Conservation (phyloP, 306 rosid species). For the Trichosanthes truncata region DNA sequence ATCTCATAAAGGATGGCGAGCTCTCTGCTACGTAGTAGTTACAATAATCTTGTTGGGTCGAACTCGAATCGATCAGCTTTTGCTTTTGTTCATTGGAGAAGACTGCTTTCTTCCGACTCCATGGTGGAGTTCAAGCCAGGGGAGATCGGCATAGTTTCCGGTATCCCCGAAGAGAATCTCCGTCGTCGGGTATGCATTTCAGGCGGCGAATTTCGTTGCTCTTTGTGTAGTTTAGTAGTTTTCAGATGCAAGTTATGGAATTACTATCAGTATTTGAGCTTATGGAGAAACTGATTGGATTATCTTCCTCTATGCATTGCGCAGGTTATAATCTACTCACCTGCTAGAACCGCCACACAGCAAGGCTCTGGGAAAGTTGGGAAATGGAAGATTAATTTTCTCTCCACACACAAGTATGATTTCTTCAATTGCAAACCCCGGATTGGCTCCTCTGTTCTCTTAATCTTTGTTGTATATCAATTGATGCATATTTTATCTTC, state of each 20-base stretch:
- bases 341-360: constrained; percentile 86
- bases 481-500: neutral
- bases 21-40: constrained; percentile 15
- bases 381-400: constrained; percentile 80
- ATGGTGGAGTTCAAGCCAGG: constrained; percentile 54
- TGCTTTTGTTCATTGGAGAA: neutral
- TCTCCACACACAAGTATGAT: constrained; percentile 79
- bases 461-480: neutral
- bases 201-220: neutral
- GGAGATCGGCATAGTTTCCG: constrained; percentile 78
- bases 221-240: neutral
- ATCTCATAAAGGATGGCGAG: constrained; percentile 16
- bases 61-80: neutral
- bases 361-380: constrained; percentile 98
- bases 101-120: constrained; percentile 47
- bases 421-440: neutral
- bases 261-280: neutral
- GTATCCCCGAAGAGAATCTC: constrained; percentile 77
- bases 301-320: neutral
- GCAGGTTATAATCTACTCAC: constrained; percentile 86
- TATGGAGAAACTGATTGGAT: neutral
- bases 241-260: neutral
- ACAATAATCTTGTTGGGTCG: constrained; percentile 1
- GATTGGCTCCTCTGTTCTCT: neutral
- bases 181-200: constrained; percentile 42